Percentiles rank a stretch among this genome's conserved stretches.
These are phyloP conservation scores for Apiotrichum laibachii DNA, from an alignment of 1,284 basidiomycete genomes.

Conservation along the genomic window DNA sequence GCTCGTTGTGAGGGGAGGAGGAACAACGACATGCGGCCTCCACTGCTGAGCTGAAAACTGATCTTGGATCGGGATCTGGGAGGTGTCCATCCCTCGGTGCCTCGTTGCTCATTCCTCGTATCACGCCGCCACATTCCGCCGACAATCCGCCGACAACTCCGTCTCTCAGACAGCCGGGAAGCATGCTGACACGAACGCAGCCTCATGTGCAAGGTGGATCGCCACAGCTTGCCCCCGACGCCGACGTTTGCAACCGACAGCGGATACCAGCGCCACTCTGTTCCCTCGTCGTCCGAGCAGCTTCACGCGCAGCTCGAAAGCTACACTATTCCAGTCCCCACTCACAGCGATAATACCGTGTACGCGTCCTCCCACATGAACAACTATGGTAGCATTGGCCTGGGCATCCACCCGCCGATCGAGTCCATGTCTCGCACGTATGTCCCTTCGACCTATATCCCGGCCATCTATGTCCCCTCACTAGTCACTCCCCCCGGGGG, in stretches of 20 bases:
- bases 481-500: background rate
- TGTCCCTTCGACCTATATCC: background rate
- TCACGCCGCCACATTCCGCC: no score
- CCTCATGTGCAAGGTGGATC: constrained; percentile 7
- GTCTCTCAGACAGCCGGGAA: no score
- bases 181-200: constrained; percentile 1
- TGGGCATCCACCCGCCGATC: background rate
- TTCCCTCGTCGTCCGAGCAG: no score
- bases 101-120: no score
- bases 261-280: background rate
- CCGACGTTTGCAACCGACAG: background rate
- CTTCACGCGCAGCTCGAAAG: background rate
- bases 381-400: background rate
- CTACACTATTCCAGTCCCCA: background rate
- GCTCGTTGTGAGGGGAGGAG: no score
- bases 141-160: no score
- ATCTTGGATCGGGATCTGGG: no score
- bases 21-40: no score
- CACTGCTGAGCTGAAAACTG: no score
- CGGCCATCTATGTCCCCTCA: background rate
- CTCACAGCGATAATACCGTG: background rate
- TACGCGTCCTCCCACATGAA: background rate
- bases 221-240: constrained; percentile 1
- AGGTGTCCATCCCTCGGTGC: no score
- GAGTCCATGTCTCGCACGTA: background rate